Evolutionary conservation across 73 alveolate genomes (phyloP), one percentile per base, ranked within the genome.

Genomic region (Paramecium caudatum): DNA sequence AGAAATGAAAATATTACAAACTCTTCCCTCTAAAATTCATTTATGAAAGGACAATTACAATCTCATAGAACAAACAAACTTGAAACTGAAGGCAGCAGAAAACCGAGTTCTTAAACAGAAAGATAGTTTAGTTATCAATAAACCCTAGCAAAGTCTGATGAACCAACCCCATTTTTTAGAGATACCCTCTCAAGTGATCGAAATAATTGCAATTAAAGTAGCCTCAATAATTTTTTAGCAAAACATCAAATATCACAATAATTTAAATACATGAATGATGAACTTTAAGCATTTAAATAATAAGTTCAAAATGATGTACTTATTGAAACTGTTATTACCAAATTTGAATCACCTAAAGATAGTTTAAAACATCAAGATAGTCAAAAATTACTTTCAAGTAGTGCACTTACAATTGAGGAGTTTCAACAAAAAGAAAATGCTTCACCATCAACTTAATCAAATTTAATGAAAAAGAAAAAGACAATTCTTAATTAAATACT

Each of bases 161-260:
- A 74, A 43, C 88, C 88, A 21, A 74, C 88, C 43, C 88, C 88
- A 19, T 74, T 74, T 34, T 74, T 74, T 25, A 37, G 88, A 45
- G 88, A 74, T 25, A 74, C 88, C 21, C 16, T 41, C 8, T 74
- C 88, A 12, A 74, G 69, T 41, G 88, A 74, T 17, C 43, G 88
- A 5, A 74, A 74, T 39, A 74, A 43, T 39, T 74, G 88, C 12
- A 74, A 74, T 45, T 39, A 74, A 15, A 74, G 69, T 8, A 41
- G 69, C 10, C 19, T 74, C 36, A 41, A 45, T 27, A 2, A 37
- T 17, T 74, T 39, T 45, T 45, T 74, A 15, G 46, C 88, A n/a
- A 39, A 43, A 74, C 68, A 74, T 74, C 47, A 74, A 45, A 41
- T 74, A 34, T 74, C 36, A 74, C 43, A 74, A 45, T 47, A 74